Percentiles rank a stretch among this genome's conserved stretches.
These are phyloP conservation scores for Rhododendron kiyosumense DNA, from an alignment of 148 eudicot genomes.

Conservation along the genomic window DNA sequence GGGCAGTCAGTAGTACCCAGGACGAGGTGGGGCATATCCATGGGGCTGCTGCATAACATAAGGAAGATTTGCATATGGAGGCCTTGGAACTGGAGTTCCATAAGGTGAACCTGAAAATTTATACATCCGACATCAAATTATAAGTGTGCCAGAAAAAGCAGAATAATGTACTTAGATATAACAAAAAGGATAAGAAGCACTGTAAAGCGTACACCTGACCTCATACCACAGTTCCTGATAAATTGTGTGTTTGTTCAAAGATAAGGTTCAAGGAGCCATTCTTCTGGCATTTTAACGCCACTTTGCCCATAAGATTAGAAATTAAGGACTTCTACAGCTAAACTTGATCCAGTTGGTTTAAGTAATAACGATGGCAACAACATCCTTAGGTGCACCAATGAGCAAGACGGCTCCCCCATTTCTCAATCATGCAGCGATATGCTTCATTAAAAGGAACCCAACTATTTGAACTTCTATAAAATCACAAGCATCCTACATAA, in stretches of 20 bases:
- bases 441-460: no score
- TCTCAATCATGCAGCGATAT: no score
- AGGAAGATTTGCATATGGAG: constrained; percentile 10
- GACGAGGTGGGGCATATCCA: constrained; percentile 3
- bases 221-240: background rate
- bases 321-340: background rate
- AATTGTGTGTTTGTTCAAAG: background rate
- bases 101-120: constrained; percentile 6
- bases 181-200: background rate
- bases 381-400: background rate
- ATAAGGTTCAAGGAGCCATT: background rate
- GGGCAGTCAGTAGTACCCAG: constrained; percentile 1
- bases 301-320: background rate
- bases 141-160: background rate
- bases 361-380: background rate
- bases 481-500: no score
- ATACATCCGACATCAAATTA: background rate
- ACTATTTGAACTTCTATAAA: no score
- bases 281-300: background rate
- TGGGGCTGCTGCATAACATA: background rate
- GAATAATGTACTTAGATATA: background rate
- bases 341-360: background rate
- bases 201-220: background rate
- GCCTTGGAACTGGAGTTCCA: constrained; percentile 4
- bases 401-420: background rate